Conservation (phyloP, 1,139 yeast genomes). For the Yamadazyma mexicana region DNA sequence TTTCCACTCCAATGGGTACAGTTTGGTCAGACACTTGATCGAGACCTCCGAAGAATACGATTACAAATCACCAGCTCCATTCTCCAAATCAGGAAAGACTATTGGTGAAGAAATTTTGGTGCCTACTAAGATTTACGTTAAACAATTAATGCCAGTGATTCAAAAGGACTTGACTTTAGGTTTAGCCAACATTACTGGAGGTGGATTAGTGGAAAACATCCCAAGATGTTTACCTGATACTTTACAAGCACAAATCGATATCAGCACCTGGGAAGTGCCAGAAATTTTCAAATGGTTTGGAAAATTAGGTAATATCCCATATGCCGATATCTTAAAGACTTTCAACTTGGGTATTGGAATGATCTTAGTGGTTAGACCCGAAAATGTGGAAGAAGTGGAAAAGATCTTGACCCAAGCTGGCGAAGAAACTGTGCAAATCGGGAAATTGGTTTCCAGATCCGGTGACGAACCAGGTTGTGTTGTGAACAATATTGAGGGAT, state of each 20-base stretch:
- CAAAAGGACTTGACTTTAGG: slow-evolving; percentile 73
- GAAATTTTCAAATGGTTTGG: slow-evolving; percentile 94
- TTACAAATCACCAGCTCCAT: slow-evolving; percentile 81
- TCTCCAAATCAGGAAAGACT: slow-evolving; percentile 65
- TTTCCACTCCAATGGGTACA: slow-evolving; percentile 94
- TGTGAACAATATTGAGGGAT: slow-evolving; percentile 59
- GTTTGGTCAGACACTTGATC: slow-evolving; percentile 91
- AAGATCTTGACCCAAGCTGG: slow-evolving; percentile 59
- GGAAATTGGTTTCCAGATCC: slow-evolving; percentile 60
- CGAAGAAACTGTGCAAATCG: slow-evolving; percentile 79
- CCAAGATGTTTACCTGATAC: slow-evolving; percentile 90
- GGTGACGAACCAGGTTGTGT: slow-evolving; percentile 61
- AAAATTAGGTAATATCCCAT: slow-evolving; percentile 85
- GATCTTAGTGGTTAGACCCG: slow-evolving; percentile 77
- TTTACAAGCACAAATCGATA: slow-evolving; percentile 79
- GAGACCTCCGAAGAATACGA: slow-evolving; percentile 68
- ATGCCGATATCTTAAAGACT: slow-evolving; percentile 81
- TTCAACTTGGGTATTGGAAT: slow-evolving; percentile 96
- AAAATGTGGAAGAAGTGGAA: slow-evolving; percentile 59
- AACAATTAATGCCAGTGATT: slow-evolving; percentile 77
- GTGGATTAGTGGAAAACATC: slow-evolving; percentile 93
- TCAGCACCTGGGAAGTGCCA: slow-evolving; percentile 79
- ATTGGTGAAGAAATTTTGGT: slow-evolving; percentile 84
- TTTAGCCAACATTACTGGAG: slow-evolving; percentile 97
- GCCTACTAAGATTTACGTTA: slow-evolving; percentile 94